A percentile compares a stretch with the other conserved stretches of the same genome.
Evolutionary conservation across 169 alveolate species (phyloP).

Genomic region (Babesia ovata): DNA sequence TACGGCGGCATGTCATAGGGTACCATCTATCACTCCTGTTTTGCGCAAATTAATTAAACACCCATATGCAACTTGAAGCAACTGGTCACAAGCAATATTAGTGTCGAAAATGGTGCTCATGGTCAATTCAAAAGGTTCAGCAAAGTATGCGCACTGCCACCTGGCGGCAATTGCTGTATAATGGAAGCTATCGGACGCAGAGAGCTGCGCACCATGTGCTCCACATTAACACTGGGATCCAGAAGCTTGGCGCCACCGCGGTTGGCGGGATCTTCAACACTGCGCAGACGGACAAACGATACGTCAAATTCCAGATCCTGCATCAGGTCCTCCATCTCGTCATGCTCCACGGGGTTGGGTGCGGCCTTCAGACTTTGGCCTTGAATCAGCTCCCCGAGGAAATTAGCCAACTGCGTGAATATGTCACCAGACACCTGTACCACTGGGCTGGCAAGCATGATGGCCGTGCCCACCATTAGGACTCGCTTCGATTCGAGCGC

Average conservation of each 20-base stretch:
- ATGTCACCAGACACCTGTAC: conserved; percentile 34
- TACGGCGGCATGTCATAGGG: too few relatives aligned
- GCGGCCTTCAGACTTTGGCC: conserved; percentile 52
- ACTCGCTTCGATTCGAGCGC: conserved; percentile 60
- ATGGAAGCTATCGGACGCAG: conserved; percentile 33
- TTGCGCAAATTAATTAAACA: too few relatives aligned
- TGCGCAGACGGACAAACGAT: conserved; percentile 53
- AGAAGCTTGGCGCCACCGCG: conserved; percentile 36
- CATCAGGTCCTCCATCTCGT: conserved; percentile 35
- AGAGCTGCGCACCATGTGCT: conserved; percentile 31
- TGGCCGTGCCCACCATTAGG: conserved; percentile 59
- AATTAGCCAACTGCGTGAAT: conserved; percentile 40
- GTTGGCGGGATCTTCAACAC: conserved; percentile 26
- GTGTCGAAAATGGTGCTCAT: neutral
- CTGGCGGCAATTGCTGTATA: conserved; percentile 20
- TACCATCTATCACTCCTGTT: too few relatives aligned
- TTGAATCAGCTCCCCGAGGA: conserved; percentile 48
- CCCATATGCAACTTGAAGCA: too few relatives aligned
- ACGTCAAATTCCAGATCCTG: conserved; percentile 62
- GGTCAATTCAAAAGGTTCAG: conserved; percentile 23
- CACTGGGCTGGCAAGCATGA: conserved; percentile 29
- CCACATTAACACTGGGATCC: conserved; percentile 49
- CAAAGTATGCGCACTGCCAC: conserved; percentile 19
- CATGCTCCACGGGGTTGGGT: conserved; percentile 24
- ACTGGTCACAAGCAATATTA: too few relatives aligned